Evolutionary conservation across 2,329 filamentous ascomycete genomes (phyloP), one percentile per base, ranked within the genome.

Genomic region (Lecanicillium sp.): DNA sequence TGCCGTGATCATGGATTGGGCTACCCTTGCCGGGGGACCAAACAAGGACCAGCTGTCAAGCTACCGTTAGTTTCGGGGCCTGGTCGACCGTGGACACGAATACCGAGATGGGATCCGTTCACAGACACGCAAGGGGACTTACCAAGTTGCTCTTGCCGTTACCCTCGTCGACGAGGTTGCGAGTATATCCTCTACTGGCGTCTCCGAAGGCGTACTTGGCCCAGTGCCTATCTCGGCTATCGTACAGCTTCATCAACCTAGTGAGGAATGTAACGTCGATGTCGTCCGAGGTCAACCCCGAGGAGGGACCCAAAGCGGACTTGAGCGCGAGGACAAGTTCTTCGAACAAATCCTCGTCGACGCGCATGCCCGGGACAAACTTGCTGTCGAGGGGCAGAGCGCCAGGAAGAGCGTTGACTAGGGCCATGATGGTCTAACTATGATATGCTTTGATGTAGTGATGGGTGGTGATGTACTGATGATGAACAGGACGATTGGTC

Each of bases 91-190:
- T 25, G 22, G 22, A 25, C 22, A 25, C 11, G 22, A 11, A n/a
- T n/a, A 25, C 22, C 22, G 22, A 25, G 6, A n/a, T n/a, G n/a
- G 22, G 22, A 25, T 25, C 22, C 22, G 22, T n/a, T n/a, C n/a
- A n/a, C n/a, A n/a, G n/a, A n/a, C 6, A 25, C 22, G 22, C 22
- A 25, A 25, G 22, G 22, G 8, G 32, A 61, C 74, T 55, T 62
- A 84, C 79, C 57, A 87, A 59, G 52, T 87, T 87, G 53, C 79
- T 81, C 60, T 85, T 86, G 43, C 65, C 87, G 50, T 95, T 95
- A 3, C 88, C 87, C 56, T 88, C 83, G 53, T 94, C 87, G 32
- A 96, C 87, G 4, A 95, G 73, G 56, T 95, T 95, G 40, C 89
- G 69, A 11, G 89, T 95, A 59, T 95, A 96, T 2, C 75, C 74